Conservation (phyloP, 805 yeast species). For the Ogataea paraovalis region DNA sequence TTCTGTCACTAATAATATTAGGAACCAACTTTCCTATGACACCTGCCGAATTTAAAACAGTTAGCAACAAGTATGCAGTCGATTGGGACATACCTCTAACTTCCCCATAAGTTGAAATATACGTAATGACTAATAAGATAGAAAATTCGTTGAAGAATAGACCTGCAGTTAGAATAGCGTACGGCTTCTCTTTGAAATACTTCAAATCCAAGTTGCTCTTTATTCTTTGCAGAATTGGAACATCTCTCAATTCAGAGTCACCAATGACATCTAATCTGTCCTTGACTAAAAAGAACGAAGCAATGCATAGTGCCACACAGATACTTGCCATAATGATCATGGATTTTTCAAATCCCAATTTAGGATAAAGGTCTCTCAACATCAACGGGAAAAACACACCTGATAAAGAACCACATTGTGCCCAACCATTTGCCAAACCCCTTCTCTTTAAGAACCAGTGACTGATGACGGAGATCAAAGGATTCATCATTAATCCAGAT, state of each 20-base stretch:
- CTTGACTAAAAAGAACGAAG: slow-evolving; percentile 36
- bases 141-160: slow-evolving; percentile 46
- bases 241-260: slow-evolving; percentile 16
- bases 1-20: slow-evolving; percentile 28
- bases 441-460: slow-evolving; percentile 63
- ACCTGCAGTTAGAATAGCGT: slow-evolving; percentile 37
- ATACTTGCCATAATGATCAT: slow-evolving; percentile 48
- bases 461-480: slow-evolving; percentile 57
- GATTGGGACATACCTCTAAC: slow-evolving; percentile 42
- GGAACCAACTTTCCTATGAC: slow-evolving; percentile 32
- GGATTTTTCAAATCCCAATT: slow-evolving; percentile 54
- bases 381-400: slow-evolving; percentile 52
- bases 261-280: slow-evolving; percentile 37
- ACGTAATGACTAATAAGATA: slow-evolving; percentile 45
- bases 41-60: slow-evolving; percentile 46
- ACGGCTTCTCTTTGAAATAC: slow-evolving; percentile 36
- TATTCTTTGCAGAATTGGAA: slow-evolving; percentile 13
- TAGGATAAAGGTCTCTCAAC: slow-evolving; percentile 43
- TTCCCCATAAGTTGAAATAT: slow-evolving; percentile 50
- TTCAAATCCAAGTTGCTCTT: slow-evolving; percentile 35
- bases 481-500: slow-evolving; percentile 56
- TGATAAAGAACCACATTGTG: slow-evolving; percentile 50
- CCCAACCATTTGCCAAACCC: slow-evolving; percentile 51
- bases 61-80: slow-evolving; percentile 43
- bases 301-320: slow-evolving; percentile 36